Evolutionary conservation across 495 filamentous ascomycete genomes (phyloP).

Genomic region (Neurospora sp.): DNA sequence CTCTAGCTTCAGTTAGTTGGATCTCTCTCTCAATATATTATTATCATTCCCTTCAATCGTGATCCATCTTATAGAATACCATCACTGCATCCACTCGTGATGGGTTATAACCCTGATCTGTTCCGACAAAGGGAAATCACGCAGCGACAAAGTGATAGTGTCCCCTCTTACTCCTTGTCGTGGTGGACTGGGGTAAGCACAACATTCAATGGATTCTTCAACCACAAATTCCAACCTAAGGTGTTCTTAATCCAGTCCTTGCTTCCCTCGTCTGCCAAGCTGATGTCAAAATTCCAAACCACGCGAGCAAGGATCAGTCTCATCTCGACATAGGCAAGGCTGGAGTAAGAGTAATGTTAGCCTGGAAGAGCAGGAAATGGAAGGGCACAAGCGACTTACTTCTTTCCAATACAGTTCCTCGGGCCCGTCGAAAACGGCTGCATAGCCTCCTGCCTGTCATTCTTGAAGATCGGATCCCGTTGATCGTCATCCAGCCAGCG

Average conservation of each 20-base stretch:
- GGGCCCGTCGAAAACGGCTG: constrained; percentile 40
- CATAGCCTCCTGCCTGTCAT: constrained; percentile 31
- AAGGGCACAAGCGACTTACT: constrained; percentile 9
- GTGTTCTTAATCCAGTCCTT: constrained; percentile 20
- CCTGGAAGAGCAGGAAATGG: no score
- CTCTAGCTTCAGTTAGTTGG: no score
- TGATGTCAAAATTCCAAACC: constrained; percentile 41
- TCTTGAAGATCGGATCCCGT: constrained; percentile 25
- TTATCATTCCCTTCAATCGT: no score
- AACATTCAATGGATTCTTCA: constrained; percentile 29
- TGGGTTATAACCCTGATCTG: background rate
- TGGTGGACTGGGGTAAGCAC: constrained; percentile 7
- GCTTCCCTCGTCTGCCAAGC: constrained; percentile 27
- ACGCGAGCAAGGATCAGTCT: constrained; percentile 38
- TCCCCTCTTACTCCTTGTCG: background rate
- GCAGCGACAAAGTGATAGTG: background rate
- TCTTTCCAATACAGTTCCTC: constrained; percentile 40
- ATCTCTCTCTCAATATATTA: no score
- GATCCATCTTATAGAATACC: no score
- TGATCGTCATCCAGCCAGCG: constrained; percentile 33
- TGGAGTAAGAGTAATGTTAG: no score
- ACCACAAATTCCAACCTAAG: constrained; percentile 23
- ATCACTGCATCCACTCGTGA: background rate
- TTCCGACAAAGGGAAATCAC: background rate
- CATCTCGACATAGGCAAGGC: constrained; percentile 33